These are phyloP conservation scores for Microstegium vimineum DNA, from an alignment of 176 grass and related monocot species.

Conservation along the genomic window DNA sequence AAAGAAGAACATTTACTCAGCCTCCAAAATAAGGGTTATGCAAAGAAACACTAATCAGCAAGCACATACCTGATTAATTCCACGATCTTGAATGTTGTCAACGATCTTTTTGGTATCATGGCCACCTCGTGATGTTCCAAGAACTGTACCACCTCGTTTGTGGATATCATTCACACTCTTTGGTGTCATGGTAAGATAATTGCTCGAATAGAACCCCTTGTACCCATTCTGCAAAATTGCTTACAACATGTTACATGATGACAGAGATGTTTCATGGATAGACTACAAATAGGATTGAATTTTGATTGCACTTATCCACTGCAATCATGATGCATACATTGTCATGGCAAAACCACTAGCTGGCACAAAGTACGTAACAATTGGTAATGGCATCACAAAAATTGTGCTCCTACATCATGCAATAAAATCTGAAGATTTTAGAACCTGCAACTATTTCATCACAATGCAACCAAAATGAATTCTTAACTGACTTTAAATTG, in stretches of 20 bases:
- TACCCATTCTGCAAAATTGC: conserved; percentile 71
- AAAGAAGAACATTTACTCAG: conserved; percentile 1
- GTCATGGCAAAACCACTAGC: conserved; percentile 17
- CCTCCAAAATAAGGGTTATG: neutral
- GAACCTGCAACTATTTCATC: conserved; percentile 1
- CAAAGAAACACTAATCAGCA: conserved; percentile 1
- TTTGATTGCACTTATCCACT: neutral
- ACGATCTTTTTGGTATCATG: conserved; percentile 95
- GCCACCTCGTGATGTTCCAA: conserved; percentile 92
- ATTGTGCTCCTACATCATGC: neutral
- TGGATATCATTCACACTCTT: conserved; percentile 97
- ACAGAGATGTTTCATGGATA: neutral
- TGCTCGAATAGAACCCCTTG: conserved; percentile 93
- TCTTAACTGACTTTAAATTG: too few species aligned
- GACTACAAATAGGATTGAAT: neutral
- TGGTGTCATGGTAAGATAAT: conserved; percentile 77
- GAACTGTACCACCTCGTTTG: conserved; percentile 86
- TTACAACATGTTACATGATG: conserved; percentile 13
- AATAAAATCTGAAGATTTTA: neutral
- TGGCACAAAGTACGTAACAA: conserved; percentile 5
- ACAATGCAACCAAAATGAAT: conserved; percentile 12
- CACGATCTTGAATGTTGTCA: conserved; percentile 94
- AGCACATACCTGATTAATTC: conserved; percentile 82
- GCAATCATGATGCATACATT: neutral
- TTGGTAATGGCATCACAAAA: neutral